Base-by-base conservation (phyloP, 2,329 filamentous ascomycete genomes). In the Colletotrichum chrysophilum region DNA sequence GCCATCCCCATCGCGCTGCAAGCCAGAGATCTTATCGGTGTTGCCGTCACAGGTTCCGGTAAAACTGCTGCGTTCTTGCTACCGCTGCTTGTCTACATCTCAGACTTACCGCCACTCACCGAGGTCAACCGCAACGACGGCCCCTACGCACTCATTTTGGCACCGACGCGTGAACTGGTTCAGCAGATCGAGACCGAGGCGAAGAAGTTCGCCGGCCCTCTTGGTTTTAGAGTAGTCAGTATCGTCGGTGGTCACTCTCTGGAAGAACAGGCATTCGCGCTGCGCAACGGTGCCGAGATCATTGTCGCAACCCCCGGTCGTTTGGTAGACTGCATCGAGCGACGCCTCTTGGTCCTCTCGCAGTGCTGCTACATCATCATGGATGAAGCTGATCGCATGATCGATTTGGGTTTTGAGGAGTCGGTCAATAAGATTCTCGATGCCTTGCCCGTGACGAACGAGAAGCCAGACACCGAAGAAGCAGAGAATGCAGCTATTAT, bases 381-480 rank as follows among this genome's bases (percentile, higher is more conserved):
- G 96, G 97, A 99, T 84, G 97, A 99, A 90, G 97, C 97, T 48
- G 97, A 99, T 86, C 94, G 96, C 71, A 99, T 99, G 97, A 98
- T 99, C 78, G 97, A 99, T 83, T 92, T 98, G 76, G 97, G 97
- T 61, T 99, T 99, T 83, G 97, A 99, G 86, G 97, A 98, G 81
- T 95, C 96, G 0, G 95, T 99, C 75, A 98, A 98, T 86, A 98
- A 97, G 85, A 99, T 99, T 80, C 92, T 99, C 61, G 96, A 98
- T 79, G 96, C 97, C 3, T 91, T 99, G 3, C 97, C 97, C 0
- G 95, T 98, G 9, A 90, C 91, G 66, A 98, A 99, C 85, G 95
- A 98, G 85, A 99, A 98, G 85, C 97, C 97, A 1, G 97, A 99
- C 84, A 94, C 92, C 0, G 96, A 98, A 14, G 95, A 95, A 69